These are phyloP conservation scores for Brettanomyces custersianus DNA, from an alignment of 805 yeast species.

Conservation along the genomic window DNA sequence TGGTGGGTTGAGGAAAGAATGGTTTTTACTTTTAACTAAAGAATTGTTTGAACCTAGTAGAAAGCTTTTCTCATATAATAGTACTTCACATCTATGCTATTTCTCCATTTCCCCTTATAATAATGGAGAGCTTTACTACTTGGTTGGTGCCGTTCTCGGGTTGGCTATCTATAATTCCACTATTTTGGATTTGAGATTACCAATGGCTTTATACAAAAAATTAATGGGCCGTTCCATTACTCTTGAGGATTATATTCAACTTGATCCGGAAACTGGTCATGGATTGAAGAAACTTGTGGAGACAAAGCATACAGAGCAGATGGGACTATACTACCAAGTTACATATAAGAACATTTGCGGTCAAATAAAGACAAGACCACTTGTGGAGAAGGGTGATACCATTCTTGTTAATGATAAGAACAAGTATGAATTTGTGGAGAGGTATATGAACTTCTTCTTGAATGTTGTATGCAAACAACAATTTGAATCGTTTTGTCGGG, in stretches of 20 bases:
- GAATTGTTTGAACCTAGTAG: constrained; percentile 61
- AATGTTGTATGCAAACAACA: constrained; percentile 43
- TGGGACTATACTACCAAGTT: constrained; percentile 53
- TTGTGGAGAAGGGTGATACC: constrained; percentile 50
- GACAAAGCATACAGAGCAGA: constrained; percentile 35
- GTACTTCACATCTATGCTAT: constrained; percentile 71
- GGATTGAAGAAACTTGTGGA: constrained; percentile 40
- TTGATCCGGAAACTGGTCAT: constrained; percentile 60
- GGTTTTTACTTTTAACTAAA: constrained; percentile 73
- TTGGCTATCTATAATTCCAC: constrained; percentile 88
- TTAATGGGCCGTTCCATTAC: constrained; percentile 46
- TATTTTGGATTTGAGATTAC: constrained; percentile 72
- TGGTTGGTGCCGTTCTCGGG: constrained; percentile 82
- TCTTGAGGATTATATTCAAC: constrained; percentile 54
- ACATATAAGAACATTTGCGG: constrained; percentile 45
- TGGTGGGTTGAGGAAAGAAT: constrained; percentile 89
- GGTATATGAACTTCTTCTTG: constrained; percentile 54
- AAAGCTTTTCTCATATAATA: constrained; percentile 58
- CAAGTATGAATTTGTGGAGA: constrained; percentile 49
- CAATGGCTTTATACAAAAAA: constrained; percentile 68
- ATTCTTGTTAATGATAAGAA: constrained; percentile 51
- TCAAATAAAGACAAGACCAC: constrained; percentile 32
- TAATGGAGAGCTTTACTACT: constrained; percentile 49
- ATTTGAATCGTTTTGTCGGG: constrained; percentile 52
- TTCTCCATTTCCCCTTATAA: constrained; percentile 45